Evolutionary conservation across 345 rosid genomes (phyloP), one percentile per base, ranked within the genome.

Genomic region (Excoecaria agallocha): DNA sequence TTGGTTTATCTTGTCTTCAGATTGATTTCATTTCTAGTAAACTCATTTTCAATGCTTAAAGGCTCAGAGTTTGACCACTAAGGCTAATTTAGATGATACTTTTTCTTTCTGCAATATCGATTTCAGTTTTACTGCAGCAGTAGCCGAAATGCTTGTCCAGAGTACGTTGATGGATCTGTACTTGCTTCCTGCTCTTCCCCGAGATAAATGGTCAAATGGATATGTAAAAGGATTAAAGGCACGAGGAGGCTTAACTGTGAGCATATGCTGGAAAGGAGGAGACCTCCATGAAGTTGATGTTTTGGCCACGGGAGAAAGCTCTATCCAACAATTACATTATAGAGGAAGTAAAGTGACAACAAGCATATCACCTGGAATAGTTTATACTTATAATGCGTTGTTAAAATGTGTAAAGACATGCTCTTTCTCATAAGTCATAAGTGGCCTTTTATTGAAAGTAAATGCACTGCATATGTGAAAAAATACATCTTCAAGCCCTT

Each of bases 141-240:
- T 95, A 22, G 90, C 87, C 0, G 98, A 93, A 74, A 90, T 95
- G 96, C 83, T 93, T 5, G 91, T 91, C 70, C 99, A 91, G 83
- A 95, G 99, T 78, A 89, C 89, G 6, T 10, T 78, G 48, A 81
- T 82, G 58, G 96, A 89, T 78, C 80, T 93, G 71, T 85, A 85
- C 85, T 68, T 91, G 76, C 97, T 95, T 16, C 99, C 99, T 0
- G 99, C 98, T 0, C 89, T 95, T 63, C 98, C 96, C 8, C 48
- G 66, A 15, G 85, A 91, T 63, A 90, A 91, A 83, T 95, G 97
- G 98, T 80, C 82, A 2, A 87, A 83, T 20, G 98, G 99, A 49
- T 78, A 74, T 39, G 92, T 82, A 20, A 86, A 86, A 75, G 99
- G 97, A 71, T 73, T 95, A 72, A 89, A 86, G 77, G 99, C 98